Evolutionary conservation across 805 yeast genomes (phyloP).

Genomic region (Barnettozyma wickerhamii): DNA sequence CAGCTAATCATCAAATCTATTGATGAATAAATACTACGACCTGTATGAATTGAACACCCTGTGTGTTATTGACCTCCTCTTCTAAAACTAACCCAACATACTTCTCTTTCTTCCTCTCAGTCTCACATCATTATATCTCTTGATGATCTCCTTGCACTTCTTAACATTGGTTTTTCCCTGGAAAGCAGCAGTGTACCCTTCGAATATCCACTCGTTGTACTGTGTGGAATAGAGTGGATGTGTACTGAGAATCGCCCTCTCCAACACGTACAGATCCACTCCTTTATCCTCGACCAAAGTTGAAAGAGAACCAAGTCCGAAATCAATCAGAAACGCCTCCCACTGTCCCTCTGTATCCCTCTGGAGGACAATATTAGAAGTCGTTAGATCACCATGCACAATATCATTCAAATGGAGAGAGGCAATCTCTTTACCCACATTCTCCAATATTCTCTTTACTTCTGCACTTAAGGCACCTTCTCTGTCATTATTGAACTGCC

Average conservation of each 20-base stretch:
- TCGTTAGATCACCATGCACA: slow-evolving; percentile 92
- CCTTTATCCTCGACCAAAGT: slow-evolving; percentile 86
- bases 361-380: slow-evolving; percentile 74
- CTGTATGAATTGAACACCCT: no score
- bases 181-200: slow-evolving; percentile 55
- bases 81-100: slow-evolving; percentile 77
- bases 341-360: slow-evolving; percentile 18
- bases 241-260: slow-evolving; percentile 86
- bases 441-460: slow-evolving; percentile 40
- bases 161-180: slow-evolving; percentile 32
- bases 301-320: slow-evolving; percentile 82
- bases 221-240: slow-evolving; percentile 68
- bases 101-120: slow-evolving; percentile 92
- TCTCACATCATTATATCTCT: slow-evolving; percentile 77
- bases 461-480: slow-evolving; percentile 28
- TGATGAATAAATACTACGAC: no score
- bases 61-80: no score
- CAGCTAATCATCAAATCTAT: no score
- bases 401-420: slow-evolving; percentile 69
- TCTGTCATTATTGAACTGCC: slow-evolving; percentile 44
- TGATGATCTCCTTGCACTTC: slow-evolving; percentile 47
- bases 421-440: slow-evolving; percentile 68
- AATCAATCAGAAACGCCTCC: slow-evolving; percentile 74
- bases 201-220: slow-evolving; percentile 67
- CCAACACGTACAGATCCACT: slow-evolving; percentile 93